Percentiles rank a stretch among this genome's conserved stretches.
Conservation (phyloP, 2,329 filamentous ascomycete species). For the Penicillium sp. region DNA sequence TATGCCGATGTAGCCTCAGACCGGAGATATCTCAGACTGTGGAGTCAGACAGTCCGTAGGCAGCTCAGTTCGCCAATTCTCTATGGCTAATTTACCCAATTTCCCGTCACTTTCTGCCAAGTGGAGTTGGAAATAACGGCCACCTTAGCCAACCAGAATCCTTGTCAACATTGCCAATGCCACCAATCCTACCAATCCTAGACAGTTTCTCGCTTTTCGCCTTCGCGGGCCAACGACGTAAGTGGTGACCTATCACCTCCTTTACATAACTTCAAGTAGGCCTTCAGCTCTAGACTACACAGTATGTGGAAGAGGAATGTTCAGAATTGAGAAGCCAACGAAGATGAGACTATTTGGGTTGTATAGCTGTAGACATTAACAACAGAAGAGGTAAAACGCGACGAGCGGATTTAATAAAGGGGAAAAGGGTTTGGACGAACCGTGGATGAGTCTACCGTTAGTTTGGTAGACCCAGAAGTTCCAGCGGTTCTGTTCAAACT, state of each 20-base stretch:
- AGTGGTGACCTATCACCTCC: slow-evolving; percentile 19
- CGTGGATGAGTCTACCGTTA: not conserved
- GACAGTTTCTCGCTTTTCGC: slow-evolving; percentile 12
- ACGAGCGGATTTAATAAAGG: not conserved
- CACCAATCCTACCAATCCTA: not conserved
- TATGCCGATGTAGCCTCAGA: not conserved
- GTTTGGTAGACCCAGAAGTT: not conserved
- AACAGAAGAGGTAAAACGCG: not conserved
- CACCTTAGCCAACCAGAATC: slow-evolving; percentile 14
- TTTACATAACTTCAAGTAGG: not conserved
- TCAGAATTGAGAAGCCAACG: too few species aligned
- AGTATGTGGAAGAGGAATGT: not conserved
- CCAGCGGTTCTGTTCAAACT: slow-evolving; percentile 5
- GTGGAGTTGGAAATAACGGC: slow-evolving; percentile 20
- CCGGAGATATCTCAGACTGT: not conserved
- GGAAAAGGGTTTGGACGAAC: not conserved
- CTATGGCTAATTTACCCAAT: slow-evolving; percentile 7
- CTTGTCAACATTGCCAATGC: not conserved
- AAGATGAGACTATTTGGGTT: too few species aligned
- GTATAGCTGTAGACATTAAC: too few species aligned
- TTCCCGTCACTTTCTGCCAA: slow-evolving; percentile 18
- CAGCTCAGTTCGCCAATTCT: slow-evolving; percentile 17
- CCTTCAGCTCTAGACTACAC: not conserved
- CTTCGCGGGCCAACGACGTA: not conserved
- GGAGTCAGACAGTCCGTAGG: slow-evolving; percentile 6